Base-by-base conservation (phyloP, 768 basidiomycete genomes). In the Royoungia palumana region DNA sequence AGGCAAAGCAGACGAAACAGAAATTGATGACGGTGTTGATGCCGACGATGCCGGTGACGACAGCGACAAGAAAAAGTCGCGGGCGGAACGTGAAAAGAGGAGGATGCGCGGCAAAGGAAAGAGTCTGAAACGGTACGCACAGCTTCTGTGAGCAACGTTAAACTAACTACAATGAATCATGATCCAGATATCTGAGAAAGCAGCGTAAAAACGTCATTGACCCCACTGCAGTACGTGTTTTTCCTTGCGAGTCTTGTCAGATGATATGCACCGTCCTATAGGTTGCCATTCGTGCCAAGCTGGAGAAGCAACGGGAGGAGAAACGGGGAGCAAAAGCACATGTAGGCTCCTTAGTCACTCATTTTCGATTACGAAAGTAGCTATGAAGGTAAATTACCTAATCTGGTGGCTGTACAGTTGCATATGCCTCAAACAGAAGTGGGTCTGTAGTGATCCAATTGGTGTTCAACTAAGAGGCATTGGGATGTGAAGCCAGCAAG, bases 131-230 rank as follows among this genome's bases (percentile, higher is more conserved):
- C 75, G 92, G 74, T 83, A 59, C 60, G 62, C 61, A 24, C 2
- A 6, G 0, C 11, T 13, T n/a, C 7, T 43, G 9, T 8, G 19
- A 10, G 27, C 16, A 5, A 20, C 5, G n/a, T n/a, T 8, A 32
- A 6, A 20, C 4, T 61, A 10, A 35, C 25, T n/a, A n/a, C 28
- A 20, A 11, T 14, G 27, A 6, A 13, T 32, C 17, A 14, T 22
- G 22, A 43, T 22, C 10, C 43, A 81, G 79, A 39, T 88, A 82
- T 66, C 67, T 96, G 53, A 78, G 89, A 60, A 96, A 94, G 73
- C 89, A 95, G 68, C 82, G 91, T 65, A 93, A 94, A 75, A 96
- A 97, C 61, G 89, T 97, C 41, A 81, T 97, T 53, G 94, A 97
- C 64, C 90, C 91, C 20, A 76, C 78, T 20, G 76, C 79, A 20